These are phyloP conservation scores for Leishmania aethiopica DNA, from an alignment of 208 protist species.

Conservation along the genomic window DNA sequence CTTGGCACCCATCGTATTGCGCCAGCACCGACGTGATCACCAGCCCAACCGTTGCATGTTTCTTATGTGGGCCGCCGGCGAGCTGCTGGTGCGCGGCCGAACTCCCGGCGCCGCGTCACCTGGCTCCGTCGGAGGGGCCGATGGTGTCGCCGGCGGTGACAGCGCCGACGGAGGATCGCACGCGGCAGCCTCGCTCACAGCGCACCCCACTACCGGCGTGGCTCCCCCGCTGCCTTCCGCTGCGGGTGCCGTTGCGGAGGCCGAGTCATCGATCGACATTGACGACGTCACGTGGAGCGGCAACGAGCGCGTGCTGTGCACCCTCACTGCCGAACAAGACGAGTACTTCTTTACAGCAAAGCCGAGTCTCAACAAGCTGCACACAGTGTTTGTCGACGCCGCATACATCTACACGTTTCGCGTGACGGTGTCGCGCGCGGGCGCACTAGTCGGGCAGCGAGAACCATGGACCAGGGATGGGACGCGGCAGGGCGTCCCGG, in stretches of 20 bases:
- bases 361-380: constrained; percentile 59
- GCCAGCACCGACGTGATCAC: constrained; percentile 68
- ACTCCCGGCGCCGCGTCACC: not conserved
- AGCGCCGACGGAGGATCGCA: not conserved
- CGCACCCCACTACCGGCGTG: not conserved
- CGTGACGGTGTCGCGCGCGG: constrained; percentile 37
- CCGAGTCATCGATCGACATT: not conserved
- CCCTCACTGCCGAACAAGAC: constrained; percentile 57
- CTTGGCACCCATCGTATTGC: constrained; percentile 62
- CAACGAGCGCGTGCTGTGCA: constrained; percentile 73
- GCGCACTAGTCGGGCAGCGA: not conserved
- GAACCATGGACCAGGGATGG: not conserved
- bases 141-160: not conserved
- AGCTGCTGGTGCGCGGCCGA: constrained; percentile 17
- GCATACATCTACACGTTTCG: constrained; percentile 71
- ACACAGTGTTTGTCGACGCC: constrained; percentile 79
- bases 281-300: constrained; percentile 50
- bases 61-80: constrained; percentile 72
- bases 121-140: not conserved
- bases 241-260: not conserved
- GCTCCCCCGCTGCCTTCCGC: not conserved
- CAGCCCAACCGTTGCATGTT: constrained; percentile 66
- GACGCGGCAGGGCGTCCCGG: not conserved
- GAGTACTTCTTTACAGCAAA: constrained; percentile 63
- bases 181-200: not conserved